A percentile compares a stretch with the other conserved stretches of the same genome.
Conservation (phyloP, 2,329 filamentous ascomycete genomes). For the Alternaria sp. region DNA sequence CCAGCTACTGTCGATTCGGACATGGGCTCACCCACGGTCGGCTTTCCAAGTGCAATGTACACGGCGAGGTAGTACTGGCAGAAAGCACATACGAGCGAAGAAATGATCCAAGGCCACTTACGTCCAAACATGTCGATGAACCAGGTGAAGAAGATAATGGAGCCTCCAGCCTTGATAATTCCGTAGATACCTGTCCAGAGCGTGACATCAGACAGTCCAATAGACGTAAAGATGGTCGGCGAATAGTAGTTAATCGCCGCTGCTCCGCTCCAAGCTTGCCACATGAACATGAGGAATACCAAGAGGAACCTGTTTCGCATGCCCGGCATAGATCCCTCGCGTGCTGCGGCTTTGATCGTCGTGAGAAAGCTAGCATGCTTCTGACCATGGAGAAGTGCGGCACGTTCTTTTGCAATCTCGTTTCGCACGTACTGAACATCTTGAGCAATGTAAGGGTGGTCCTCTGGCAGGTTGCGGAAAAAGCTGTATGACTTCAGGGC, state of each 20-base stretch:
- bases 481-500: slow-evolving; percentile 52
- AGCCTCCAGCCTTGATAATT: slow-evolving; percentile 48
- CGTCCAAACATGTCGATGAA: slow-evolving; percentile 51
- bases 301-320: slow-evolving; percentile 54
- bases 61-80: slow-evolving; percentile 51
- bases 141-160: slow-evolving; percentile 50
- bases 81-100: slow-evolving; percentile 46
- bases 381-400: slow-evolving; percentile 35
- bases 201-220: slow-evolving; percentile 46
- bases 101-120: slow-evolving; percentile 50
- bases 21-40: slow-evolving; percentile 34
- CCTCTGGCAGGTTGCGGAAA: slow-evolving; percentile 56
- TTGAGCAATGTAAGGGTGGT: slow-evolving; percentile 53
- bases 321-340: slow-evolving; percentile 43
- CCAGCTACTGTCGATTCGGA: slow-evolving; percentile 47
- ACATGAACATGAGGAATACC: slow-evolving; percentile 54
- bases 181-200: slow-evolving; percentile 51
- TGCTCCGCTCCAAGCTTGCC: slow-evolving; percentile 29
- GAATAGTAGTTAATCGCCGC: slow-evolving; percentile 50
- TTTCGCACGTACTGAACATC: slow-evolving; percentile 44
- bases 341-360: slow-evolving; percentile 42
- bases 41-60: slow-evolving; percentile 49
- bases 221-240: slow-evolving; percentile 48
- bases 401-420: slow-evolving; percentile 43
- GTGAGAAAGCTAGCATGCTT: slow-evolving; percentile 36